These are phyloP conservation scores for Cymbopogon flexuosus DNA, from an alignment of 202 grass and related monocot species.

Conservation along the genomic window DNA sequence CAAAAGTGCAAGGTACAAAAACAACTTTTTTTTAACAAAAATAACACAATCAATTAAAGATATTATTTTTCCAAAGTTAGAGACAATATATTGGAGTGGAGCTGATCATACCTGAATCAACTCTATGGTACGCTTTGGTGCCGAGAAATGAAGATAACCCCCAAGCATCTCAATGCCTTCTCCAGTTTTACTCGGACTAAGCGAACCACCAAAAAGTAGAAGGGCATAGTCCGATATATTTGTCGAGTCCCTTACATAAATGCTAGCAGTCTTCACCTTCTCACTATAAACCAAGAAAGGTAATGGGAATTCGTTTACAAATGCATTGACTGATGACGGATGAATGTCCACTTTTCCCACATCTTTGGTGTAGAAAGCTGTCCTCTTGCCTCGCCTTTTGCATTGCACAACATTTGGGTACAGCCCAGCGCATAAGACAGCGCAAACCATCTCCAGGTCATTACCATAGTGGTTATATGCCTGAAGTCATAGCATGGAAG, in stretches of 20 bases:
- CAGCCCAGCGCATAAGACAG: slow-evolving; percentile 84
- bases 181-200: slow-evolving; percentile 57
- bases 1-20: background rate
- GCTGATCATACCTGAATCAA: slow-evolving; percentile 71
- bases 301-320: slow-evolving; percentile 64
- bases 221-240: slow-evolving; percentile 96
- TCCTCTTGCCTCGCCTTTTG: slow-evolving; percentile 86
- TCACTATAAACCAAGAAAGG: slow-evolving; percentile 95
- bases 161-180: slow-evolving; percentile 91
- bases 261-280: slow-evolving; percentile 82
- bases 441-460: slow-evolving; percentile 87
- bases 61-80: background rate
- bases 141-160: slow-evolving; percentile 87
- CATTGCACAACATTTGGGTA: slow-evolving; percentile 94
- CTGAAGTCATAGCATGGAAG: slow-evolving; percentile 42
- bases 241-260: slow-evolving; percentile 89
- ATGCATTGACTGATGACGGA: slow-evolving; percentile 87
- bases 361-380: slow-evolving; percentile 79
- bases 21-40: background rate
- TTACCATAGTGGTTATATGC: slow-evolving; percentile 70
- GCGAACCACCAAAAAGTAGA: slow-evolving; percentile 78
- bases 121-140: slow-evolving; percentile 61
- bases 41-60: background rate
- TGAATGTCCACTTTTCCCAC: slow-evolving; percentile 93
- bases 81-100: background rate